Evolutionary conservation across 495 filamentous ascomycete species (phyloP), one percentile per base, ranked within the genome.

Genomic region (Tuber umbilicatum): DNA sequence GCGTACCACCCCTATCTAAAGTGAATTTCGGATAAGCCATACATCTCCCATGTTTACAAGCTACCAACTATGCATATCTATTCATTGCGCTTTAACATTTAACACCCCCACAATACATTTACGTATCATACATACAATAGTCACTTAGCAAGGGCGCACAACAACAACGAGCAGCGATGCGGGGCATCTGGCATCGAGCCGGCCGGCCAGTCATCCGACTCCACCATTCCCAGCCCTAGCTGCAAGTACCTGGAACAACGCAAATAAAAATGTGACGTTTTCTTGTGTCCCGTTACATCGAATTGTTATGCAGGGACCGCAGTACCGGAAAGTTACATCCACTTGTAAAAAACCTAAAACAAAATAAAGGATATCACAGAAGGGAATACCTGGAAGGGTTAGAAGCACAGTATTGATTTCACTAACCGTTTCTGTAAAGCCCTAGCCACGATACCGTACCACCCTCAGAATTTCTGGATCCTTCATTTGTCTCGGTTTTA

Each of bases 271-370:
- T 55, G 55, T 64, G 10, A 64, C 55, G 10, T 35, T 64, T 55
- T 64, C 19, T 35, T 64, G 55, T 64, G 55, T 35, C 55, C 55
- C 55, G 55, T 64, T 64, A 64, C 55, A 64, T 64, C 55, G 14
- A 35, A 64, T 27, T 31, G 14, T 35, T 64, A 64, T 64, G 55
- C 55, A 64, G 55, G 55, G 55, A 64, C n/a, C n/a, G 55, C 55
- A 64, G 17, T 31, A 64, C 55, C 27, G 55, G 50, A 60, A 60
- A 31, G n/a, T 31, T 31, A 60, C 55, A 64, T 17, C n/a, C 31
- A 17, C 55, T 35, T 31, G 14, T 14, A 64, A 64, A 27, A 14
- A 64, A 9, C 27, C 5, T 9, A 9, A 55, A n/a, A 43, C 17
- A 50, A 50, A 50, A 35, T 16, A 27, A 64, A 64, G 12, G 55